Percentiles rank a stretch among this genome's conserved stretches.
Evolutionary conservation across 208 protist species (phyloP).

Genomic region (Wallacemonas rigidus): DNA sequence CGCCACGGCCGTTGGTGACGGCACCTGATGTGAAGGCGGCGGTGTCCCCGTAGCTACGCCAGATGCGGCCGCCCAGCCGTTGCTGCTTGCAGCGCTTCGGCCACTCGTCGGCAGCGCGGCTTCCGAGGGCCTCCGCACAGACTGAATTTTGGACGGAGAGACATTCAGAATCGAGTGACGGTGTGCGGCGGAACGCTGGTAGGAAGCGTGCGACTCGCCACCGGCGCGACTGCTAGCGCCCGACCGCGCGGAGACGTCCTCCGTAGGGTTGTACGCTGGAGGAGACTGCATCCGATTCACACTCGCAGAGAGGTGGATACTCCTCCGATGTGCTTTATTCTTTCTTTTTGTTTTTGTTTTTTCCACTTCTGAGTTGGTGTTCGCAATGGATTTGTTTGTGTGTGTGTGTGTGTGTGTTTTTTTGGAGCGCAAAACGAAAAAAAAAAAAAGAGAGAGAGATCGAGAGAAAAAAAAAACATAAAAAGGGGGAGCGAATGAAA

Average conservation of each 20-base stretch:
- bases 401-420: not conserved
- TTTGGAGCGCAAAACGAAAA: not conserved
- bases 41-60: no score
- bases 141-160: constrained; percentile 16
- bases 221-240: constrained; percentile 6
- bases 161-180: constrained; percentile 6
- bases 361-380: no score
- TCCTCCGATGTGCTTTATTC: no score
- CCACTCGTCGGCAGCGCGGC: not conserved
- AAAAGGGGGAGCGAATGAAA: not conserved
- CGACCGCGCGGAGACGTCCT: constrained; percentile 10
- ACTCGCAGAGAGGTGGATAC: no score
- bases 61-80: not conserved
- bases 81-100: constrained; percentile 2
- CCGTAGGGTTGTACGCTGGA: not conserved
- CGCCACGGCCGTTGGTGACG: not conserved
- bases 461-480: not conserved
- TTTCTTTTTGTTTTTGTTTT: no score
- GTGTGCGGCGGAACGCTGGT: not conserved
- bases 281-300: constrained; percentile 2
- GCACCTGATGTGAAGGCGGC: no score
- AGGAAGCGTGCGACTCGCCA: constrained; percentile 12
- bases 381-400: not conserved
- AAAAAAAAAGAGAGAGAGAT: not conserved
- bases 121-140: constrained; percentile 8